Evolutionary conservation across 768 basidiomycete genomes (phyloP), one percentile per base, ranked within the genome.

Genomic region (Psilocybe cubensis): DNA sequence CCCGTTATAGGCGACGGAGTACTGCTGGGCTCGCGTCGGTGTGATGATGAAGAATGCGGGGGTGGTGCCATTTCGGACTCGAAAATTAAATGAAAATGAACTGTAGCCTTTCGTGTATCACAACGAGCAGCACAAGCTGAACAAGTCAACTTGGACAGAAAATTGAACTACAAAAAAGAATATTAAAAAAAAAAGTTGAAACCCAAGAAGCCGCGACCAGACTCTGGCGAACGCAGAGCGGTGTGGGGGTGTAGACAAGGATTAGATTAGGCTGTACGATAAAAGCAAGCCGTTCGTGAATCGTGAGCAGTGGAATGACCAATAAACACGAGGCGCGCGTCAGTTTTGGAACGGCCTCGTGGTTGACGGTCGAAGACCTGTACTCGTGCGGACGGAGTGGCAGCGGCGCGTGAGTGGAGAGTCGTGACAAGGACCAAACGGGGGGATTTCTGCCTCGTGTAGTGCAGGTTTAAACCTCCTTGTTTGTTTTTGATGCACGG

Each of bases 401-500:
- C 46, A 29, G 46, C 25, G 27, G 46, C 46, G 46, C 27, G 46
- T 29, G 46, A 18, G 28, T 28, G 46, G 46, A 45, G 31, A 50
- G 46, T 56, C 61, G 61, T 59, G 57, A 61, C 55, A 44, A 56
- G 45, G 28, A 27, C 27, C 12, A 48, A 48, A 31, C 46, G 46
- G 46, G 28, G 46, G 46, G 46, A 18, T 33, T 48, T 56, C 52
- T 61, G 63, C 63, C 63, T 64, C 63, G 63, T 64, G 63, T 64
- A 52, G 55, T 52, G 50, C 20, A 45, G 43, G 57, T 56, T 55
- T 57, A 58, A 56, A 56, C 56, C 44, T 27, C 50, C 54, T 44
- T 51, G 33, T 41, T 38, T 51, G 14, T 53, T 52, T 58, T 61
- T 60, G 56, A 58, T 60, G 55, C 60, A 58, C 50, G 49, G 54